Conservation (phyloP, 306 rosid genomes). For the Casuarina glauca region DNA sequence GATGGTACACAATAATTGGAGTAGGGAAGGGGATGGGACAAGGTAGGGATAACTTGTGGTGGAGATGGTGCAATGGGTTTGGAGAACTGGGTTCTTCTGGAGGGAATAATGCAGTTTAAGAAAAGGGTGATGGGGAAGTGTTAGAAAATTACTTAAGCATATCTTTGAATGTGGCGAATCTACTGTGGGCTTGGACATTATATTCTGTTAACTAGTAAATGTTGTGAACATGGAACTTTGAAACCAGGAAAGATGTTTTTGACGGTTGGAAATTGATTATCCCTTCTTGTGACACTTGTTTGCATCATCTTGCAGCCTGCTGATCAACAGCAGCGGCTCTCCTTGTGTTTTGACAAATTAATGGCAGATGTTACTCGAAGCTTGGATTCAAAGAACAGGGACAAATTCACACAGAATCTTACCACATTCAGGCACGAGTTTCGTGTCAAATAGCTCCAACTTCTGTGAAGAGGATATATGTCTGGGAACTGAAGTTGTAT, state of each 20-base stretch:
- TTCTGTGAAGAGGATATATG: slow-evolving; percentile 4
- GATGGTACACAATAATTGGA: too few relatives aligned
- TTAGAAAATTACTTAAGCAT: too few relatives aligned
- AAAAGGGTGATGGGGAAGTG: too few relatives aligned
- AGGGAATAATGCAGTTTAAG: too few relatives aligned
- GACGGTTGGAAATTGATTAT: neutral
- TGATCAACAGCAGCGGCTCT: slow-evolving; percentile 60
- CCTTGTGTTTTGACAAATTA: slow-evolving; percentile 55
- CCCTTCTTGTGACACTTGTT: neutral
- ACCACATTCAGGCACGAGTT: slow-evolving; percentile 58
- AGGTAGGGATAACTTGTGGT: too few relatives aligned
- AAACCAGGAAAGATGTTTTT: neutral
- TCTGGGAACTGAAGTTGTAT: neutral
- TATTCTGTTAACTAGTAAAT: too few relatives aligned
- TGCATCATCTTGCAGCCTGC: slow-evolving; percentile 41
- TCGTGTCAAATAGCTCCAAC: slow-evolving; percentile 41
- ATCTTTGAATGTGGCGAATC: too few relatives aligned
- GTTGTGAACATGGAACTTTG: too few relatives aligned
- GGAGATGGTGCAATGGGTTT: too few relatives aligned
- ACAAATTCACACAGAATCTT: slow-evolving; percentile 62
- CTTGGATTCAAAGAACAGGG: slow-evolving; percentile 63
- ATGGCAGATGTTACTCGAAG: slow-evolving; percentile 63
- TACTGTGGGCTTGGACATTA: too few relatives aligned
- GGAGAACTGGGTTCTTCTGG: too few relatives aligned
- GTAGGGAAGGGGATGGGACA: too few relatives aligned